Conservation (phyloP, 768 basidiomycete species). For the Sutorius australiensis region DNA sequence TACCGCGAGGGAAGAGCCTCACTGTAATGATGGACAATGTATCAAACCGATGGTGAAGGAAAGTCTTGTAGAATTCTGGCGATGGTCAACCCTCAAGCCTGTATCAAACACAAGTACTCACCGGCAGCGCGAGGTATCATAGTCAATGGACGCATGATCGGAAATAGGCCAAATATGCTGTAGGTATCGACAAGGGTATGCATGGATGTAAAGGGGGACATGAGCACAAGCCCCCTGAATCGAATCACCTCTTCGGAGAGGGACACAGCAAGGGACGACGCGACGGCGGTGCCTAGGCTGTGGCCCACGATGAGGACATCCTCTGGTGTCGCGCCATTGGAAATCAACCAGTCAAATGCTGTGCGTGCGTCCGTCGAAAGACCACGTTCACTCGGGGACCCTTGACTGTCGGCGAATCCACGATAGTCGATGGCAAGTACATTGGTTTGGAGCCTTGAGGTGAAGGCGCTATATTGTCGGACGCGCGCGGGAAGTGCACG, state of each 20-base stretch:
- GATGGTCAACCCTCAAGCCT: neutral
- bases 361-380: slow-evolving; percentile 69
- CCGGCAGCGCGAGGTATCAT: slow-evolving; percentile 58
- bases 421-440: slow-evolving; percentile 89
- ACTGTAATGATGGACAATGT: slow-evolving; percentile 61
- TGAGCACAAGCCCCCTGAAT: slow-evolving; percentile 47
- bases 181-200: slow-evolving; percentile 64
- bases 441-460: slow-evolving; percentile 65
- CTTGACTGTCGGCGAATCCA: slow-evolving; percentile 86
- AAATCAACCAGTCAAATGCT: slow-evolving; percentile 75
- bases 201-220: slow-evolving; percentile 58
- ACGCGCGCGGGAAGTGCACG: slow-evolving; percentile 67
- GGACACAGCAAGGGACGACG: slow-evolving; percentile 44
- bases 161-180: slow-evolving; percentile 59
- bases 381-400: slow-evolving; percentile 72
- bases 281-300: slow-evolving; percentile 85
- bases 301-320: slow-evolving; percentile 79
- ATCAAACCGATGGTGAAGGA: slow-evolving; percentile 57
- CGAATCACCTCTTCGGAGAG: slow-evolving; percentile 43
- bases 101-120: slow-evolving; percentile 35
- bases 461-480: slow-evolving; percentile 61
- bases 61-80: slow-evolving; percentile 52
- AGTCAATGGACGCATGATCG: slow-evolving; percentile 67
- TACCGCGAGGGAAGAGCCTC: slow-evolving; percentile 19
- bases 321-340: slow-evolving; percentile 51